A percentile compares a stretch with the other conserved stretches of the same genome.
Conservation (phyloP, 305 asterid species). For the Coffea humblotiana region DNA sequence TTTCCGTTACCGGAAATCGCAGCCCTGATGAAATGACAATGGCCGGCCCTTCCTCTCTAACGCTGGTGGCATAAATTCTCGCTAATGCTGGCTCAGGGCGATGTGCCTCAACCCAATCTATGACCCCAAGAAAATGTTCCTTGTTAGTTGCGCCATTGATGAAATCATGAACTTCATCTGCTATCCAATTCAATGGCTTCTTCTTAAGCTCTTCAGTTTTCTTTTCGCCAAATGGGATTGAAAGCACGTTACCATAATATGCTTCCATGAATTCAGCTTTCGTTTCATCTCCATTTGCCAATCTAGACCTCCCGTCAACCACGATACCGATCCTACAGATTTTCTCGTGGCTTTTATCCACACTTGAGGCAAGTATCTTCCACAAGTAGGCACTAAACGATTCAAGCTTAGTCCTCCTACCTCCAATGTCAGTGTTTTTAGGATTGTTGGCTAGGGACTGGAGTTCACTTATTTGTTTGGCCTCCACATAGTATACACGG, state of each 20-base stretch:
- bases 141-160: conserved; percentile 29
- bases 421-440: background rate
- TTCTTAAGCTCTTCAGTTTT: conserved; percentile 33
- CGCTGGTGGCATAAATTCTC: conserved; percentile 38
- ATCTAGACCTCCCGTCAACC: conserved; percentile 55
- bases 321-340: conserved; percentile 50
- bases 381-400: no score
- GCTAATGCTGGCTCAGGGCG: conserved; percentile 47
- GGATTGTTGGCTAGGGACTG: conserved; percentile 42
- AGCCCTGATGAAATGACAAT: conserved; percentile 66
- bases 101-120: conserved; percentile 70
- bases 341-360: no score
- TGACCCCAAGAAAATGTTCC: conserved; percentile 65
- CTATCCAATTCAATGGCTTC: conserved; percentile 40
- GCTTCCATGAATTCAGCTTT: conserved; percentile 17
- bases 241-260: conserved; percentile 62
- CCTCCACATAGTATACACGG: conserved; percentile 54
- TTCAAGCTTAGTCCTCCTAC: no score
- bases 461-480: conserved; percentile 33
- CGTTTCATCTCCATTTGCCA: conserved; percentile 29
- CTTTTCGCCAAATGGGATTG: conserved; percentile 59
- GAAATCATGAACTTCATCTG: conserved; percentile 45
- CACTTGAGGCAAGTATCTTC: no score
- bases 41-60: conserved; percentile 44
- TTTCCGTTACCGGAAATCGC: conserved; percentile 37